phyloP scores from a whole-genome alignment of 495 filamentous ascomycete genomes.

The Rhizodiscina lignyota region DNA sequence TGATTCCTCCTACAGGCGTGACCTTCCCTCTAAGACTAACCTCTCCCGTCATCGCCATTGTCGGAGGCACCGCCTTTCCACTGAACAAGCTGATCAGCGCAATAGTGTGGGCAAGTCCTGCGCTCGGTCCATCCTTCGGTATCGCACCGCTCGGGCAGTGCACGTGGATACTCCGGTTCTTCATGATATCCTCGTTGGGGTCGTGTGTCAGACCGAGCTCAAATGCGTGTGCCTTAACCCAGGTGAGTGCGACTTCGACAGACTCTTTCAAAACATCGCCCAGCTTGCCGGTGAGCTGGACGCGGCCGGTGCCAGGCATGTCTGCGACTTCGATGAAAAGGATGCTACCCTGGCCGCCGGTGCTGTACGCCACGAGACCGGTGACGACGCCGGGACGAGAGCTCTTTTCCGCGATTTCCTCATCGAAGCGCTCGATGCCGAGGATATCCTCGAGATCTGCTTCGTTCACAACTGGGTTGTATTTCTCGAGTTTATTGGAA shows the following conservation, averaged over 20 bases:
- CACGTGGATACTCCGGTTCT: conserved; percentile 83
- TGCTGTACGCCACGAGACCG: conserved; percentile 89
- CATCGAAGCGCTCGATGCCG: conserved; percentile 85
- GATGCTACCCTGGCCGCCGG: conserved; percentile 86
- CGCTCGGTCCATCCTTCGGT: conserved; percentile 81
- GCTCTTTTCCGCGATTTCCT: conserved; percentile 83
- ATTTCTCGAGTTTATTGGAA: conserved; percentile 44
- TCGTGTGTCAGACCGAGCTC: conserved; percentile 71
- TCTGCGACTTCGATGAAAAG: conserved; percentile 96
- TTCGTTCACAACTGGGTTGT: conserved; percentile 56
- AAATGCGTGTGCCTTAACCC: conserved; percentile 94
- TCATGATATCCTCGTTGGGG: conserved; percentile 87
- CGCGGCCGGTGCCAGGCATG: conserved; percentile 84
- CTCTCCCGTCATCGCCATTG: conserved; percentile 95
- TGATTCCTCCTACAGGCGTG: conserved; percentile 85
- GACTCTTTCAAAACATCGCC: conserved; percentile 95
- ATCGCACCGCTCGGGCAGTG: conserved; percentile 93
- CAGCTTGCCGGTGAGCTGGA: conserved; percentile 97
- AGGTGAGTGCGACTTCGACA: conserved; percentile 86
- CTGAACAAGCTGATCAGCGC: conserved; percentile 85
- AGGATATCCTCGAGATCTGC: conserved; percentile 80
- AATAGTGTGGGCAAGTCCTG: conserved; percentile 85
- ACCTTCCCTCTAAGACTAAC: conserved; percentile 78
- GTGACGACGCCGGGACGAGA: conserved; percentile 89
- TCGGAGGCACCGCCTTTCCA: conserved; percentile 75